Evolutionary conservation across 140 eudicot species (phyloP).

Genomic region (Erigeron philadelphicus): DNA sequence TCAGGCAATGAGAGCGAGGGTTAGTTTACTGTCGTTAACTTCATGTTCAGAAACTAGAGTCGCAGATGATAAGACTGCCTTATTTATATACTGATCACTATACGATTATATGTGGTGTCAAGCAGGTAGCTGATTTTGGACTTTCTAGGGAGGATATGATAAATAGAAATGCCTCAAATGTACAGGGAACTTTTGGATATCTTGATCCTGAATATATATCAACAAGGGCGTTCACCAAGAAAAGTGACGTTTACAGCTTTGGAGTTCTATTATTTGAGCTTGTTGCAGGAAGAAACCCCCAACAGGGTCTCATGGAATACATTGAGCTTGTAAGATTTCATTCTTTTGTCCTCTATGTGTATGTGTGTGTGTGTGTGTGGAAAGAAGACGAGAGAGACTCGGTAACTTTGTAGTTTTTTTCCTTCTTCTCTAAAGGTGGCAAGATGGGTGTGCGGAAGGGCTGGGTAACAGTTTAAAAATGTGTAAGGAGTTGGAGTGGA

Average conservation of each 20-base stretch:
- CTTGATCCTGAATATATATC: conserved; percentile 97
- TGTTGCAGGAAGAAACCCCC: conserved; percentile 90
- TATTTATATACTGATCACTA: conserved; percentile 5
- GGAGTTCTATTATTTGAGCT: conserved; percentile 94
- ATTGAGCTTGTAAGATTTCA: conserved; percentile 74
- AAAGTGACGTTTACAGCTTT: conserved; percentile 89
- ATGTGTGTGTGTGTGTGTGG: not conserved
- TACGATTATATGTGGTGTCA: conserved; percentile 15
- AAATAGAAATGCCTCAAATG: conserved; percentile 57
- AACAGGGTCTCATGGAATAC: conserved; percentile 91
- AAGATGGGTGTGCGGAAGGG: not conserved
- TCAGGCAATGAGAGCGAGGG: conserved; percentile 94
- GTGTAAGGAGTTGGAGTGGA: not conserved
- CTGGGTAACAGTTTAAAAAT: not conserved
- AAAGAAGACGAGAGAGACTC: too few species aligned
- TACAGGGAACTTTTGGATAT: conserved; percentile 89
- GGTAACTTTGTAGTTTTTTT: not conserved
- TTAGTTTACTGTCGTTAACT: conserved; percentile 29
- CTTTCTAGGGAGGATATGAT: conserved; percentile 92
- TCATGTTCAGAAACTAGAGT: not conserved
- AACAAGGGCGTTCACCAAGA: conserved; percentile 86
- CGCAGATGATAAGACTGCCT: not conserved
- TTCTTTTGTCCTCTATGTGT: conserved; percentile 15
- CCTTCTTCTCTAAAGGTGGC: not conserved
- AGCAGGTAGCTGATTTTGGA: conserved; percentile 93